Evolutionary conservation across 129 eudicot species (phyloP), one percentile per base, ranked within the genome.

Genomic region (Flaveria ramosissima): DNA sequence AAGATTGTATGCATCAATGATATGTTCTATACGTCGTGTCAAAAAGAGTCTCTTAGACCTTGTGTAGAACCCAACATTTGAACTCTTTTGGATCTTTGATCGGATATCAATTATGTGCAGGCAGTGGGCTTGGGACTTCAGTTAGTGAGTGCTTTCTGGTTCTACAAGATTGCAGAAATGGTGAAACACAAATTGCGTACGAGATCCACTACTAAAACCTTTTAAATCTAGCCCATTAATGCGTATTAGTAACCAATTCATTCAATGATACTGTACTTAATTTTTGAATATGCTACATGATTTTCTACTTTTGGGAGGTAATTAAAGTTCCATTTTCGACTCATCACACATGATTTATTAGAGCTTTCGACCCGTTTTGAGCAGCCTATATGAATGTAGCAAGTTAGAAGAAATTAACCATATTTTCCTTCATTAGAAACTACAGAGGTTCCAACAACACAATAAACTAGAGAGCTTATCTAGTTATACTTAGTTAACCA

Each of bases 121-220:
- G 88, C 91, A 77, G 89, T 89, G 98, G 97, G 90, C 21, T 52
- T 89, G 85, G 97, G 97, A 68, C 76, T 93, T 62, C 98, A 89
- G 86, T 84, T 93, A 20, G 98, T 93, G 19, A 87, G 97, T 75
- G 88, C 89, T 74, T 93, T 87, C 79, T 93, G 98, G 98, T 84
- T 93, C 82, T 93, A 84, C 90, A 93, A 84, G 84, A 93, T 90
- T 70, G 89, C 80, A 17, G 85, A 84, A 42, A 93, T 90, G 97
- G 85, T 89, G 78, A 82, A 74, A 55, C 77, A 87, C 89, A 93
- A 90, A 57, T 61, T 93, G 23, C 52, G 52, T 11, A 86, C 74
- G 75, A 85, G 90, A 84, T 68, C 86, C 13, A 66, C 70, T 55
- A 11, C 70, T 17, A 82, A 82, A 63, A 42, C 50, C 59, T 73